Percentiles rank a stretch among this genome's conserved stretches.
Conservation (phyloP, 768 basidiomycete species). For the Lactifluus volemus region DNA sequence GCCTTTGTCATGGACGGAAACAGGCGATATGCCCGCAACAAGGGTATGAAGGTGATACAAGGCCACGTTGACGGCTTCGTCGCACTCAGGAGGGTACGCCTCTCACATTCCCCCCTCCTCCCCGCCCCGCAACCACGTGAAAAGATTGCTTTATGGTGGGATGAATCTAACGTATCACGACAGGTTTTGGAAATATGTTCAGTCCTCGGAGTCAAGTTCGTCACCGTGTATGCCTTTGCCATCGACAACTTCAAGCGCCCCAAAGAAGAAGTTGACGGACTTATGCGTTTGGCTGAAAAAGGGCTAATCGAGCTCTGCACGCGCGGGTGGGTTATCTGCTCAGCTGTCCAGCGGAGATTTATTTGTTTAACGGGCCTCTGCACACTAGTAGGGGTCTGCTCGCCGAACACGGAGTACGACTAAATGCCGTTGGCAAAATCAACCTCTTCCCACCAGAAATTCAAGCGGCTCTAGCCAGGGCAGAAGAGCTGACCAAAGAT, state of each 20-base stretch:
- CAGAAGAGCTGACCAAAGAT: slow-evolving; percentile 67
- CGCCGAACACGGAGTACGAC: slow-evolving; percentile 70
- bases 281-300: slow-evolving; percentile 79
- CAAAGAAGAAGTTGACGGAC: slow-evolving; percentile 72
- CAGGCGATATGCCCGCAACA: slow-evolving; percentile 72
- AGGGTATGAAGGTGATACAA: slow-evolving; percentile 54
- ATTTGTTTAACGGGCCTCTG: background rate
- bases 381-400: slow-evolving; percentile 59
- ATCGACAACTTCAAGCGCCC: slow-evolving; percentile 95
- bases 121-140: slow-evolving; percentile 3
- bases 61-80: slow-evolving; percentile 84
- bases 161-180: background rate
- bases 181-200: slow-evolving; percentile 85
- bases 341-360: background rate
- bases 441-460: slow-evolving; percentile 75
- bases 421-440: slow-evolving; percentile 72
- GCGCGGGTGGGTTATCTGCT: slow-evolving; percentile 56
- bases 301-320: slow-evolving; percentile 70
- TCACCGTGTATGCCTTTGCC: slow-evolving; percentile 95
- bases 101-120: background rate
- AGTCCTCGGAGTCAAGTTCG: slow-evolving; percentile 67
- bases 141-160: no score
- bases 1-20: slow-evolving; percentile 99
- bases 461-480: slow-evolving; percentile 54
- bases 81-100: slow-evolving; percentile 62